Evolutionary conservation across 495 filamentous ascomycete genomes (phyloP), one percentile per base, ranked within the genome.

Genomic region (Polyplosphaeria fusca): DNA sequence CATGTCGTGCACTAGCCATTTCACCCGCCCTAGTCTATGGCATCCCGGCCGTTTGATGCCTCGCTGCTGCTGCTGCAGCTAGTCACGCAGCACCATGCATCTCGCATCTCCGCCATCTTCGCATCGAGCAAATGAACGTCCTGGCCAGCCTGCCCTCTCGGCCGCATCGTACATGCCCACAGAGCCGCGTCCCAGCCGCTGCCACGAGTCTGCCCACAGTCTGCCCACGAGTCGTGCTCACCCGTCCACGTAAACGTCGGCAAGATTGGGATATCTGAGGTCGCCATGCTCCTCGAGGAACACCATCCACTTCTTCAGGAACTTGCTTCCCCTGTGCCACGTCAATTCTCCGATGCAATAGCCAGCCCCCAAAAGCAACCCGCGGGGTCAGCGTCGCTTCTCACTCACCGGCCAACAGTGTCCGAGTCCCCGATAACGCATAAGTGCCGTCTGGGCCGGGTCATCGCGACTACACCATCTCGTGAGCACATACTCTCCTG

Each of bases 401-500:
- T 35, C 30, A 81, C 86, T 78, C 74, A 89, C 87, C 78, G 77
- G 71, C 83, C 85, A 35, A 95, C 87, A 18, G 91, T 97, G 69
- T 96, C 93, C 35, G 87, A 89, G 67, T 97, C 92, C 12, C 92
- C 93, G 58, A 96, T 86, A 32, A 97, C 82, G 54, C 88, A 91
- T 11, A 98, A 76, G 67, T 91, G 92, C 43, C 93, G 80, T 70
- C 88, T 91, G 7, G 93, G 88, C 39, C 93, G 81, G 37, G 93
- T 97, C 89, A 97, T 95, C 12, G 93, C 93, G 47, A 97, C 89
- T 91, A 61, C 50, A 26, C 41, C 38, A 53, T 44, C 24, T 19
- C n/a, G 59, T 53, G 30, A 58, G 37, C 55, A 45, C 38, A 14
- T 55, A 42, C 37, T 18, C 26, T 23, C 48, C 11, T 58, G 30